Percentiles rank a stretch among this genome's conserved stretches.
These are phyloP conservation scores for Chaetoceros tenuissimus DNA, from an alignment of 108 stramenopile genomes.

Conservation along the genomic window DNA sequence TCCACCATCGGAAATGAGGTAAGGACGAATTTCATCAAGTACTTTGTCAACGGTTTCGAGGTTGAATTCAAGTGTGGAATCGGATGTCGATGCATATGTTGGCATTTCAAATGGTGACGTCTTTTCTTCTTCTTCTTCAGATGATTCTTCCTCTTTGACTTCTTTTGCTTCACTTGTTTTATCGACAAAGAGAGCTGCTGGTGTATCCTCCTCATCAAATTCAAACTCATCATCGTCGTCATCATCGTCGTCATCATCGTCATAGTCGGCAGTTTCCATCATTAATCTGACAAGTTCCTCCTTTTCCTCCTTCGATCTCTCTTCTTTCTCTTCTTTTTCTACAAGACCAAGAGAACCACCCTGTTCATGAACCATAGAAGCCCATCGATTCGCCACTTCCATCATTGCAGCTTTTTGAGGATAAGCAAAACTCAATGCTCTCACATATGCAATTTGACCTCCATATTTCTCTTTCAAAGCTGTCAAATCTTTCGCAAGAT, in stretches of 20 bases:
- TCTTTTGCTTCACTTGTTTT: not conserved
- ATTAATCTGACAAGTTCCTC: constrained; percentile 22
- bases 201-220: constrained; percentile 43
- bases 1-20: constrained; percentile 93
- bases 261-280: constrained; percentile 36
- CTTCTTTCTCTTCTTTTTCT: constrained; percentile 5
- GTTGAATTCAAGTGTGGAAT: constrained; percentile 50
- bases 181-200: constrained; percentile 1
- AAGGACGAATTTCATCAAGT: constrained; percentile 92
- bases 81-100: constrained; percentile 9
- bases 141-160: constrained; percentile 32
- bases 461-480: constrained; percentile 17
- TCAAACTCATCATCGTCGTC: constrained; percentile 52
- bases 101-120: constrained; percentile 4
- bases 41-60: constrained; percentile 87
- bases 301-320: constrained; percentile 15
- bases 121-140: constrained; percentile 30
- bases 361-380: constrained; percentile 31
- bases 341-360: constrained; percentile 19
- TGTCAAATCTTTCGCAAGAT: constrained; percentile 29
- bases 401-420: constrained; percentile 73
- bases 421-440: constrained; percentile 61
- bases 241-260: constrained; percentile 71
- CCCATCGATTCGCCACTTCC: constrained; percentile 63
- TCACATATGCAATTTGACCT: constrained; percentile 43